Evolutionary conservation across 164 flowering plant species (phyloP).

Genomic region (Vitis rupestris): DNA sequence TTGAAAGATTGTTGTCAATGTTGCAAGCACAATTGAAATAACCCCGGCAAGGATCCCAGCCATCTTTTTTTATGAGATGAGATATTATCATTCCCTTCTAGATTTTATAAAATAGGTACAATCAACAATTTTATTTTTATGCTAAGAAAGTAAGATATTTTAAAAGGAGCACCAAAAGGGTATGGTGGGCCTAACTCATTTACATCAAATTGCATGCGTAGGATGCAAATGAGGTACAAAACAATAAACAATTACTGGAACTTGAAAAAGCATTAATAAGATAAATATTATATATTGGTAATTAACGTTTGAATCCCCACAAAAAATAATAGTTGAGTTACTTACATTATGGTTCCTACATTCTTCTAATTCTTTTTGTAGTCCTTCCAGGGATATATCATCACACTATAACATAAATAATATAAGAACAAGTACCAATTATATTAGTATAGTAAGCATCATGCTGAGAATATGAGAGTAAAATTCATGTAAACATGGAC

Average conservation of each 20-base stretch:
- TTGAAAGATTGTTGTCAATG: no score
- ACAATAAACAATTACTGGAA: neutral
- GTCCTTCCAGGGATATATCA: constrained; percentile 82
- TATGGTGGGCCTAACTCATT: no score
- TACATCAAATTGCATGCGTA: no score
- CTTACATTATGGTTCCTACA: constrained; percentile 84
- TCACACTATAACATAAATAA: constrained; percentile 44
- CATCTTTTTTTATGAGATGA: no score
- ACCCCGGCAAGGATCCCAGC: no score
- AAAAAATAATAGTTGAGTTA: neutral
- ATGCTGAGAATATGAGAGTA: neutral
- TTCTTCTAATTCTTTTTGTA: constrained; percentile 86
- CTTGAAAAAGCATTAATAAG: neutral
- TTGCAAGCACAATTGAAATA: no score
- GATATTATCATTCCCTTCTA: no score
- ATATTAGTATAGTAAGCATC: neutral
- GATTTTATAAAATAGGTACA: no score
- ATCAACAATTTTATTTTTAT: no score
- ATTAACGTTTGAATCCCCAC: neutral
- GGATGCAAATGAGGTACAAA: no score
- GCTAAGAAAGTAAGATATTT: no score
- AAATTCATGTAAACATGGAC: neutral
- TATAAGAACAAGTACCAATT: neutral
- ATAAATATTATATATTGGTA: neutral
- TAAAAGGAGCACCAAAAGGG: no score